A percentile compares a stretch with the other conserved stretches of the same genome.
Evolutionary conservation across 192 early-diverging fungal species (phyloP).

Genomic region (Mortierella alpina): DNA sequence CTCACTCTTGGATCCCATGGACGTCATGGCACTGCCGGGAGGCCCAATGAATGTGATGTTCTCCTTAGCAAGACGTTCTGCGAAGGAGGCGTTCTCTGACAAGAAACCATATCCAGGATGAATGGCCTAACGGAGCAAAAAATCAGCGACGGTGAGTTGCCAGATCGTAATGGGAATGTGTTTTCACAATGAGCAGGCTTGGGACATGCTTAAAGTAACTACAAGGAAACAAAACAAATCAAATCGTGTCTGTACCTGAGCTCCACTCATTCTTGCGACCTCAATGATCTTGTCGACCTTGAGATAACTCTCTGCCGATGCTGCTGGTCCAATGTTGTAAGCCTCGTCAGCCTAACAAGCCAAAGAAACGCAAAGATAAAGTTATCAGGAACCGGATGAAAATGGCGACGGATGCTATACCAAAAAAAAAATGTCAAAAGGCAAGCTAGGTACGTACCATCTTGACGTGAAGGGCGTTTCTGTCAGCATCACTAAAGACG

Average conservation of each 20-base stretch:
- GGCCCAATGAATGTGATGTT: conserved; percentile 93
- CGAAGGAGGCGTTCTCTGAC: conserved; percentile 94
- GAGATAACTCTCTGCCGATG: conserved; percentile 86
- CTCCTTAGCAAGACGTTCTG: conserved; percentile 70
- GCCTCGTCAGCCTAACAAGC: conserved; percentile 95
- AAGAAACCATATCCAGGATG: conserved; percentile 98
- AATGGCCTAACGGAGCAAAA: conserved; percentile 71
- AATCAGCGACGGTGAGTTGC: neutral
- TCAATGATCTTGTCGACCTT: conserved; percentile 82
- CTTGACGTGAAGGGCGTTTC: conserved; percentile 83
- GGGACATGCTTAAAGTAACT: neutral
- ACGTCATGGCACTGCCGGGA: conserved; percentile 83
- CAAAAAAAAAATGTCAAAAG: conserved; percentile 5
- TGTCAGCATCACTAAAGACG: conserved; percentile 93
- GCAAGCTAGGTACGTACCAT: conserved; percentile 61
- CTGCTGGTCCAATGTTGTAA: conserved; percentile 87
- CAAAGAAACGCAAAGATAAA: neutral
- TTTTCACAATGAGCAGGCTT: too few relatives aligned
- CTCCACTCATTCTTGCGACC: conserved; percentile 77
- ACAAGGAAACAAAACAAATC: conserved; percentile 5
- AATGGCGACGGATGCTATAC: too few relatives aligned
- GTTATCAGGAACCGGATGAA: too few relatives aligned
- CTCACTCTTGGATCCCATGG: conserved; percentile 95
- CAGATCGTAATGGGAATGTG: neutral
- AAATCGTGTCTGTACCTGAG: conserved; percentile 66